Evolutionary conservation across 176 grass and related monocot species (phyloP), one percentile per base, ranked within the genome.

Genomic region (Hordeum vulgare): DNA sequence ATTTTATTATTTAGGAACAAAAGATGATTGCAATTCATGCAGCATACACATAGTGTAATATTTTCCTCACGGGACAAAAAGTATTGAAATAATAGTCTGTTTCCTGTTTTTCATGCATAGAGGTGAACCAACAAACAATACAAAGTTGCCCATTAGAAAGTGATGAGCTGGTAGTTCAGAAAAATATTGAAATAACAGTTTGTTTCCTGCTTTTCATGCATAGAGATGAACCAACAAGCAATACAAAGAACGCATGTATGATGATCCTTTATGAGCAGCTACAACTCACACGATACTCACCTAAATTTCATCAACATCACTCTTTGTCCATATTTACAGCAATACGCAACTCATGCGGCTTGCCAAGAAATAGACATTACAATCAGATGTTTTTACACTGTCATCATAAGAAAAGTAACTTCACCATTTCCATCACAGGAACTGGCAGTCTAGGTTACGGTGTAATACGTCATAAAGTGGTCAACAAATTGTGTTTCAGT

Each of bases 351-450:
- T 73, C 7, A 8, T 73, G 70, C 41, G 41, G 40, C 41, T 73
- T 73, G 70, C 70, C 70, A 73, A 47, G 70, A 73, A 73, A 18
- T 28, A 47, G 24, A 73, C 70, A 73, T 73, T 28, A 73, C 70
- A 73, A 72, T 45, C 69, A 73, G 18, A 73, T 18, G 3, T 9
- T 28, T 3, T 47, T 28, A 73, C 13, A 17, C 4, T 9, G 8
- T 23, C 66, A 69, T 12, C 66, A 69, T 3, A 70, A 37, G 34
- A 37, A 39, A 68, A 36, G 17, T 9, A 36, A 37, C 31, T 11
- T 39, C 33, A 37, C 10, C 35, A 11, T 20, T 21, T 37, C 36
- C 36, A 37, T 37, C 3, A 37, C 6, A 37, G 36, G 33, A 67
- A 45, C 5, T 28, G 10, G 1, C 70, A 42, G 9, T 49, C 70